phyloP scores from a whole-genome alignment of 208 protist genomes.

The Tritrichomonas foetus region DNA sequence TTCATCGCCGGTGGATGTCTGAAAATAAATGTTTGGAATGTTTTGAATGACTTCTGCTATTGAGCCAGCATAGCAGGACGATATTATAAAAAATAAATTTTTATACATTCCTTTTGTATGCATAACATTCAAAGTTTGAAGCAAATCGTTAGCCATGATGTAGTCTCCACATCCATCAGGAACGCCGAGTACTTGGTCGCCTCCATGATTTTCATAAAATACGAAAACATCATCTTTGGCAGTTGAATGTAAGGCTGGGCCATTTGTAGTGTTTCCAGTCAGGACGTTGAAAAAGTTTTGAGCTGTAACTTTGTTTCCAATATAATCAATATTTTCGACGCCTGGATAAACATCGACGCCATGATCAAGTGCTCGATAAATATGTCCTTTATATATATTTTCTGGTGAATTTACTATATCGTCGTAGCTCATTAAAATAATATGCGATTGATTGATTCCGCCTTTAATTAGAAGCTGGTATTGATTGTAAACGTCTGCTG shows the following conservation, averaged over 20 bases:
- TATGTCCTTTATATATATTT: conserved; percentile 55
- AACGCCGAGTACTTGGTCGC: background rate
- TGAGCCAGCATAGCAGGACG: conserved; percentile 14
- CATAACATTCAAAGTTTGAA: background rate
- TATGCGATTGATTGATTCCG: conserved; percentile 40
- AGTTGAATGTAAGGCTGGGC: conserved; percentile 4
- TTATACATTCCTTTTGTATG: background rate
- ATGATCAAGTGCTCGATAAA: conserved; percentile 49
- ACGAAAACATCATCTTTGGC: background rate
- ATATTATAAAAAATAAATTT: background rate
- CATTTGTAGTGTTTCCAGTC: conserved; percentile 45
- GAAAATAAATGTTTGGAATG: background rate
- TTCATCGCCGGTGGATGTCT: background rate
- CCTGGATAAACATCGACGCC: conserved; percentile 53
- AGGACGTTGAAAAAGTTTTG: conserved; percentile 52
- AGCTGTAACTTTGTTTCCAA: conserved; percentile 48
- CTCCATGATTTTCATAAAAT: conserved; percentile 18
- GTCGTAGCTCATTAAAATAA: conserved; percentile 56
- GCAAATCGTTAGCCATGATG: background rate
- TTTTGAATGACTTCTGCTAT: background rate
- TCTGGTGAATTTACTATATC: conserved; percentile 52
- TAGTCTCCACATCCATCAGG: background rate
- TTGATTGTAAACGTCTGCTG: conserved; percentile 57
- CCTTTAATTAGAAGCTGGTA: conserved; percentile 55
- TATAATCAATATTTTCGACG: conserved; percentile 46